Conservation (phyloP, 305 asterid genomes). For the Fraxinus floribunda region DNA sequence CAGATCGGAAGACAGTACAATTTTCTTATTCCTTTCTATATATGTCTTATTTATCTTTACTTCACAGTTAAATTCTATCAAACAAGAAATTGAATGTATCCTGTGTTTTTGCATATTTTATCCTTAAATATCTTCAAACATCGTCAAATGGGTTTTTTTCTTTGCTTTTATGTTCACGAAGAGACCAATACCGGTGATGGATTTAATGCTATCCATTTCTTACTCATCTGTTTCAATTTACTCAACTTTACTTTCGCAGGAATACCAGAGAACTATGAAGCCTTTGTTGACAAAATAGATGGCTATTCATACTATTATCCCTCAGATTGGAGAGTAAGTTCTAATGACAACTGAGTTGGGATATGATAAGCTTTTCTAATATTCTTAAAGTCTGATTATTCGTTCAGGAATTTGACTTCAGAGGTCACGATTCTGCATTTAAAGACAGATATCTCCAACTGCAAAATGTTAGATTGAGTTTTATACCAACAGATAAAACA, state of each 20-base stretch:
- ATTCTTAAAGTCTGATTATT: conserved; percentile 6
- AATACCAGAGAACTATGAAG: conserved; percentile 49
- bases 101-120: not conserved
- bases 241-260: conserved; percentile 30
- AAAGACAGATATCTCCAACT: conserved; percentile 77
- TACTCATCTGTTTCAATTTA: not conserved
- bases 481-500: conserved; percentile 67
- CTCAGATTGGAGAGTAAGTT: conserved; percentile 84
- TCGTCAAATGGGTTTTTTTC: not conserved
- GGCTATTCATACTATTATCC: conserved; percentile 88
- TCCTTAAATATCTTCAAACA: not conserved
- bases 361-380: conserved; percentile 10
- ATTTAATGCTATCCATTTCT: not conserved
- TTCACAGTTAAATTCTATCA: not conserved
- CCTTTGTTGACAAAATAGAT: conserved; percentile 69
- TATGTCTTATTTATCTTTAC: not conserved
- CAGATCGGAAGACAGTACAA: not conserved
- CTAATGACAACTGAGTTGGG: not conserved
- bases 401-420: conserved; percentile 68
- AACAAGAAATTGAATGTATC: not conserved
- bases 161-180: not conserved
- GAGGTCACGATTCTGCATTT: conserved; percentile 89
- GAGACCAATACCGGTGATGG: not conserved
- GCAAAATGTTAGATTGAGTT: conserved; percentile 82
- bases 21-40: not conserved